These are phyloP conservation scores for Cyclostephanos invisitatus DNA, from an alignment of 108 stramenopile species.

Conservation along the genomic window DNA sequence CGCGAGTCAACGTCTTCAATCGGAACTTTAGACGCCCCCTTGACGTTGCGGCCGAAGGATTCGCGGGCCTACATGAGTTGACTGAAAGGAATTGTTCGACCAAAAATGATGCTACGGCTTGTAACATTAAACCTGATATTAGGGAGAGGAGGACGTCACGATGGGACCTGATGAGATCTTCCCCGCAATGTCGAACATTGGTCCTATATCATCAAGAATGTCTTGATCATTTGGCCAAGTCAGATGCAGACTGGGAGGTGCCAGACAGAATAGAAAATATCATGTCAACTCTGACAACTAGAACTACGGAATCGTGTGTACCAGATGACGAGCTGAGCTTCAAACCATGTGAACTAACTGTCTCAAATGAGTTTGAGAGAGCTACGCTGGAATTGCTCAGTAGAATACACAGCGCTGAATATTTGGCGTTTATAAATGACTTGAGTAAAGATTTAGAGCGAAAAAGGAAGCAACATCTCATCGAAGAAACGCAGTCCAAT, in stretches of 20 bases:
- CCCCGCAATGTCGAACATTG: conserved; percentile 74
- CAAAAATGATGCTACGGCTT: not conserved
- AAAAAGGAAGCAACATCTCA: conserved; percentile 50
- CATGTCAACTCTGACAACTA: conserved; percentile 57
- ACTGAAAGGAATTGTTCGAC: conserved; percentile 6
- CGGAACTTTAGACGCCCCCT: conserved; percentile 69
- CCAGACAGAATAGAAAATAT: conserved; percentile 81
- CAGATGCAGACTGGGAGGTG: conserved; percentile 85
- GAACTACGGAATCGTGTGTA: conserved; percentile 30
- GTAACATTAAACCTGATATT: not conserved
- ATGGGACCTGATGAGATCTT: conserved; percentile 57
- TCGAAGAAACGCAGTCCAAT: conserved; percentile 34
- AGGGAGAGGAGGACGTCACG: conserved; percentile 57
- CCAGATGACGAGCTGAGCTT: conserved; percentile 46
- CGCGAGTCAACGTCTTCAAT: conserved; percentile 69
- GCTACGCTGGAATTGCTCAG: conserved; percentile 87
- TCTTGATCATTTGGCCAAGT: conserved; percentile 80
- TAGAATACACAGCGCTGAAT: conserved; percentile 88
- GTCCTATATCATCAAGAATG: conserved; percentile 92
- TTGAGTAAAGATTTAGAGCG: conserved; percentile 83
- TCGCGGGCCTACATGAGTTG: conserved; percentile 32
- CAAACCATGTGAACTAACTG: conserved; percentile 67
- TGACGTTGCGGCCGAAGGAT: conserved; percentile 86
- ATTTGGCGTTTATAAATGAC: conserved; percentile 86
- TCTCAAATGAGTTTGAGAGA: conserved; percentile 85